These are phyloP conservation scores for Proliferodiscus dingleyae DNA, from an alignment of 2,329 filamentous ascomycete genomes.

Conservation along the genomic window DNA sequence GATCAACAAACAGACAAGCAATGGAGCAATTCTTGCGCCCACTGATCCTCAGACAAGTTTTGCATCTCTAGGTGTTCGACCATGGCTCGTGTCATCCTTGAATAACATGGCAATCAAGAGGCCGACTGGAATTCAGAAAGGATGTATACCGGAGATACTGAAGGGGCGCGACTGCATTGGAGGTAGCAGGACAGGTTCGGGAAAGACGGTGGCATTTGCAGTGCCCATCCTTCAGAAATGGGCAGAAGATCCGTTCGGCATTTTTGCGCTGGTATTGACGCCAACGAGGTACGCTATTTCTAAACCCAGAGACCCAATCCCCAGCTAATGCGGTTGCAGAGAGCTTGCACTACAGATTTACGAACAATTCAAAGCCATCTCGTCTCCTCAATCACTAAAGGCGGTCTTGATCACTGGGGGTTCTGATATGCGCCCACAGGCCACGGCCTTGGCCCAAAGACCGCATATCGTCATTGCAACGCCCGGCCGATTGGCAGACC, in stretches of 20 bases:
- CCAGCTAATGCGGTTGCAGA: conserved; percentile 36
- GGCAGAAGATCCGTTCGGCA: conserved; percentile 85
- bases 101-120: conserved; percentile 73
- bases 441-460: conserved; percentile 72
- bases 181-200: conserved; percentile 88
- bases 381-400: conserved; percentile 81
- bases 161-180: conserved; percentile 92
- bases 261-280: conserved; percentile 85
- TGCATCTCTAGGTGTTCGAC: conserved; percentile 65
- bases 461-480: conserved; percentile 95
- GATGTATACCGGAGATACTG: conserved; percentile 88
- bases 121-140: conserved; percentile 88
- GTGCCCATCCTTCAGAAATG: conserved; percentile 91
- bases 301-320: not conserved
- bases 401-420: conserved; percentile 87
- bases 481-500: conserved; percentile 86
- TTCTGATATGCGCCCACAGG: conserved; percentile 86
- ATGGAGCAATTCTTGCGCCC: conserved; percentile 42
- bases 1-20: conserved; percentile 2
- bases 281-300: conserved; percentile 62
- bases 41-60: conserved; percentile 61
- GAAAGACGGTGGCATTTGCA: conserved; percentile 95
- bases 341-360: conserved; percentile 94
- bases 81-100: conserved; percentile 85
- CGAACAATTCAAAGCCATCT: conserved; percentile 93